Evolutionary conservation across 768 basidiomycete genomes (phyloP), one percentile per base, ranked within the genome.

Genomic region (Collybia sp.): DNA sequence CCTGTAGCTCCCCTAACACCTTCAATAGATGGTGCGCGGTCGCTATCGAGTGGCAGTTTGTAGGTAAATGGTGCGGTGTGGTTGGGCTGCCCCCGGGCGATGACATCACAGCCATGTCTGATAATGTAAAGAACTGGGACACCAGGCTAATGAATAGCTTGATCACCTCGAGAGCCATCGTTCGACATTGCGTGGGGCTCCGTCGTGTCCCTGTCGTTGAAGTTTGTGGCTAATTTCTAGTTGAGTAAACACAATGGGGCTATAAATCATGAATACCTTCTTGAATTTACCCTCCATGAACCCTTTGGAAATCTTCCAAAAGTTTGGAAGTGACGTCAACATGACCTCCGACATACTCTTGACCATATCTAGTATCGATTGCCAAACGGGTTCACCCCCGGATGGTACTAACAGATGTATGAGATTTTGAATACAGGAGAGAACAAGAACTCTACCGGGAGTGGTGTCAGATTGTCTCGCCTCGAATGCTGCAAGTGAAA

Each of bases 271-370:
- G 15, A 67, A 45, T 44, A 93, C 93, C 77, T 85, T 92, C 62
- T 83, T 86, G 61, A 88, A 93, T 63, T 89, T 93, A 4, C 96
- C 95, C 36, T 96, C 93, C 68, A 94, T 82, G 58, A 93, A 95
- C 17, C 79, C 82, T 63, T 81, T 89, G 2, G 89, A 85, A 40
- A 99, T 88, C 59, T 83, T 87, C 92, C 93, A 95, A 67, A 97
- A 97, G 56, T 79, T 90, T 12, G 95, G 93, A 17, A 99, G 75
- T 1, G 86, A 78, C n/a, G 83, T 72, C 11, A 93, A 63, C 63
- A 97, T 76, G 34, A 79, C 79, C 60, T 97, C 94, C 3, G 91
- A 93, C n/a, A 93, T 61, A 53, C 76, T 83, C 69, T 92, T 93
- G 41, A 93, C 81, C 71, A 97, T 72, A 34, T 82, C 78, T 42